Evolutionary conservation across 164 flowering plant species (phyloP), one percentile per base, ranked within the genome.

Genomic region (Vitis rupestris): DNA sequence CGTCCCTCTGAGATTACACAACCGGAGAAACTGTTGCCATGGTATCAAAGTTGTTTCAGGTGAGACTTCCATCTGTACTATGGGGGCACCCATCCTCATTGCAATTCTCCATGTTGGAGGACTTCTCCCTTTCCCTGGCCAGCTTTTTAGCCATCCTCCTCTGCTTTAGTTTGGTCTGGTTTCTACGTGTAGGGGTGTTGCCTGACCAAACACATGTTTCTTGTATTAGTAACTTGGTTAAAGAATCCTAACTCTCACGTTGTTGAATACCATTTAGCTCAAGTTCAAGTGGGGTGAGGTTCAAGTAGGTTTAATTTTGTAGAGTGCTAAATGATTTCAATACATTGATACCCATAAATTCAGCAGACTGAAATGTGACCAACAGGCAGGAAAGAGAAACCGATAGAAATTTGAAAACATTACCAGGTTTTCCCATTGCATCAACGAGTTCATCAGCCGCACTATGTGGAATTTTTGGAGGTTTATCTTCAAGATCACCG

Each of bases 91-190:
- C 27, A 23, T 57, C 48, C 30, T 37, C 27, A n/a, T 44, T 50
- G 64, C 30, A 50, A 8, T 59, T 54, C 16, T 64, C 51, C 11
- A 16, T 1, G 1, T 51, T 14, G 57, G 59, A 9, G 10, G 17
- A 37, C 23, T 54, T 50, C 50, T 3, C 27, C 27, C 17, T 56
- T 59, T 75, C 70, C 61, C 48, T 76, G 44, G 74, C 78, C 68
- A 73, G 50, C 67, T 55, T 82, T 72, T 83, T 83, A 7, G 81
- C 83, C 71, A 44, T 72, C 64, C 86, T 75, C 70, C 85, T 80
- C 8, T 72, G 74, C 76, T 81, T 81, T 59, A 78, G 30, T 76
- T 73, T 84, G 66, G 50, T 80, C 60, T 64, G 59, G 59, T 64
- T 56, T 8, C 55, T 50, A 48, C 65, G n/a, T 19, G 66, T 53